A percentile compares a stretch with the other conserved stretches of the same genome.
phyloP scores from a whole-genome alignment of 768 basidiomycete species.

The Fomitopsis serialis region DNA sequence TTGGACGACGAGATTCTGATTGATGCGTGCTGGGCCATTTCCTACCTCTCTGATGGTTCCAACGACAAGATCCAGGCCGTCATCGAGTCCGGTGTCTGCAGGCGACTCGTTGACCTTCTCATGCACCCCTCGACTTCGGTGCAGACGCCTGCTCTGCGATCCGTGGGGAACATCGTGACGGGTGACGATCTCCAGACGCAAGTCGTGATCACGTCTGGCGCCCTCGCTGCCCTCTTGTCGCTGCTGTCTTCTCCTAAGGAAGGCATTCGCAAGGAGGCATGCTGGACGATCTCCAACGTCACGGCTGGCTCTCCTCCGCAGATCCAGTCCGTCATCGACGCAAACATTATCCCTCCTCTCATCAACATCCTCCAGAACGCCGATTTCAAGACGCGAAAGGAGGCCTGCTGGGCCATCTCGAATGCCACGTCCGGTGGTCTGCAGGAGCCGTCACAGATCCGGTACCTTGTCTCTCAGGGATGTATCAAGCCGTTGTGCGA shows the following conservation, averaged over 20 bases:
- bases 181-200: constrained; percentile 99
- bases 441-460: constrained; percentile 94
- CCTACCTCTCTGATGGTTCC: constrained; percentile 96
- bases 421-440: constrained; percentile 98
- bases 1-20: constrained; percentile 98
- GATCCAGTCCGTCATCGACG: constrained; percentile 96
- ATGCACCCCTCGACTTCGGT: constrained; percentile 95
- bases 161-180: constrained; percentile 98
- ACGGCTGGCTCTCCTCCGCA: constrained; percentile 96
- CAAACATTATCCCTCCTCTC: constrained; percentile 95
- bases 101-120: constrained; percentile 93
- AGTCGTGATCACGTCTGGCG: constrained; percentile 97
- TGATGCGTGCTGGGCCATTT: constrained; percentile 99
- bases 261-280: constrained; percentile 98
- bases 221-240: constrained; percentile 89
- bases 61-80: constrained; percentile 99
- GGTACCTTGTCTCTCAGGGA: constrained; percentile 95
- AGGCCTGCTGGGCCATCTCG: constrained; percentile 99
- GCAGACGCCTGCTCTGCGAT: constrained; percentile 96
- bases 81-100: constrained; percentile 96
- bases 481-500: constrained; percentile 99
- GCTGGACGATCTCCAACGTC: constrained; percentile 99
- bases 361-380: constrained; percentile 97
- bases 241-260: constrained; percentile 96
- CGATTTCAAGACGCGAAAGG: constrained; percentile 99